These are phyloP conservation scores for Cryptosporidium tyzzeri DNA, from an alignment of 169 alveolate species.

Conservation along the genomic window DNA sequence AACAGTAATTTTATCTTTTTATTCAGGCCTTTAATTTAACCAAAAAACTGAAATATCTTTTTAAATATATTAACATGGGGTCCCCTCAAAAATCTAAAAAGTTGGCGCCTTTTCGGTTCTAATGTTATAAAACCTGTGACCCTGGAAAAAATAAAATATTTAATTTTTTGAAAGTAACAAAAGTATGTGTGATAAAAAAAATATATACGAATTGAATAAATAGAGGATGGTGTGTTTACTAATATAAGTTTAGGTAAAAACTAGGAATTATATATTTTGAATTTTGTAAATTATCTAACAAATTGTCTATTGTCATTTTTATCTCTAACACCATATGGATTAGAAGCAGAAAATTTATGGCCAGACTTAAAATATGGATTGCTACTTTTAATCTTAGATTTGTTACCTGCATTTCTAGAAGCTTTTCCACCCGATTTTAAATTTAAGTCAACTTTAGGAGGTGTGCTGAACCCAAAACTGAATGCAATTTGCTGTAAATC, in stretches of 20 bases:
- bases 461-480: conserved; percentile 94
- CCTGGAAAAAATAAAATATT: background rate
- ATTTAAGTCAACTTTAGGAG: conserved; percentile 96
- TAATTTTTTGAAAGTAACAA: too few species aligned
- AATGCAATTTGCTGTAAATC: conserved; percentile 95
- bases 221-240: background rate
- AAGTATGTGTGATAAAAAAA: background rate
- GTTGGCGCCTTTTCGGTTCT: background rate
- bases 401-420: conserved; percentile 60
- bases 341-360: conserved; percentile 70
- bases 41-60: background rate
- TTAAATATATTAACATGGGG: background rate
- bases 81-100: conserved; percentile 20
- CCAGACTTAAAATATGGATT: conserved; percentile 72
- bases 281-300: conserved; percentile 41
- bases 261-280: background rate
- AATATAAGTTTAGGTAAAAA: background rate
- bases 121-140: background rate
- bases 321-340: conserved; percentile 74
- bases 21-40: background rate
- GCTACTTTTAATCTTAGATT: conserved; percentile 15
- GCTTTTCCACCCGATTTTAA: conserved; percentile 84
- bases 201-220: background rate
- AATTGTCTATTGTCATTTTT: conserved; percentile 79
- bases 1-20: background rate